A percentile compares a stretch with the other conserved stretches of the same genome.
Evolutionary conservation across 192 early-diverging fungal species (phyloP).

Genomic region (Spizellomyces punctatus): DNA sequence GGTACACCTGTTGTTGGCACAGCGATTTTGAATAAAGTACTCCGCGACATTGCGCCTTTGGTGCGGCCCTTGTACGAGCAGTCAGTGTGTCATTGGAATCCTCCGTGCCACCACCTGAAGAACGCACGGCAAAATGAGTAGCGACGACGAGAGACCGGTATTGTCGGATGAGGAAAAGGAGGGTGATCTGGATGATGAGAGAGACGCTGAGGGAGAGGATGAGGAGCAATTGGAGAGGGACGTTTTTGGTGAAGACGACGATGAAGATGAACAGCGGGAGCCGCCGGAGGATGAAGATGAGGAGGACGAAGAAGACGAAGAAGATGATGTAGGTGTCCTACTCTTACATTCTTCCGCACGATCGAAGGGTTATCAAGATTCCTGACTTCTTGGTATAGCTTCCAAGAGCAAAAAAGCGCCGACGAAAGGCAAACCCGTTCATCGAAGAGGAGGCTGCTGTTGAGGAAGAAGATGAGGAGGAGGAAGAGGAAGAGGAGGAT

Average conservation of each 20-base stretch:
- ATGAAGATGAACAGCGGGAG: background rate
- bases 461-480: conserved; percentile 77
- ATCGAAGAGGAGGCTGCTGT: conserved; percentile 75
- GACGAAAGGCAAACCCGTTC: conserved; percentile 44
- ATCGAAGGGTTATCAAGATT: background rate
- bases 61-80: too few species aligned
- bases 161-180: background rate
- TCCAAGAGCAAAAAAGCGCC: conserved; percentile 8
- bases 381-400: background rate
- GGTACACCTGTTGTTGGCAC: too few species aligned
- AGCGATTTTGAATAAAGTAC: too few species aligned
- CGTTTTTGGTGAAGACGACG: conserved; percentile 10
- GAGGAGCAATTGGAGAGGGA: background rate
- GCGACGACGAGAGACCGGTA: background rate
- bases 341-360: background rate
- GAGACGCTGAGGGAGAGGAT: background rate
- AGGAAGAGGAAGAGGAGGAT: conserved; percentile 69
- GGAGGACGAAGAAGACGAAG: conserved; percentile 17
- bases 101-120: too few species aligned
- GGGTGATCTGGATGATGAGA: conserved; percentile 1
- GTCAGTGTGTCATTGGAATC: too few species aligned
- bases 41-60: too few species aligned
- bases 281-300: conserved; percentile 18
- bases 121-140: background rate
- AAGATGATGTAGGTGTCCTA: conserved; percentile 18